A percentile compares a stretch with the other conserved stretches of the same genome.
Conservation (phyloP, 495 filamentous ascomycete species). For the Annulohypoxylon nitens region DNA sequence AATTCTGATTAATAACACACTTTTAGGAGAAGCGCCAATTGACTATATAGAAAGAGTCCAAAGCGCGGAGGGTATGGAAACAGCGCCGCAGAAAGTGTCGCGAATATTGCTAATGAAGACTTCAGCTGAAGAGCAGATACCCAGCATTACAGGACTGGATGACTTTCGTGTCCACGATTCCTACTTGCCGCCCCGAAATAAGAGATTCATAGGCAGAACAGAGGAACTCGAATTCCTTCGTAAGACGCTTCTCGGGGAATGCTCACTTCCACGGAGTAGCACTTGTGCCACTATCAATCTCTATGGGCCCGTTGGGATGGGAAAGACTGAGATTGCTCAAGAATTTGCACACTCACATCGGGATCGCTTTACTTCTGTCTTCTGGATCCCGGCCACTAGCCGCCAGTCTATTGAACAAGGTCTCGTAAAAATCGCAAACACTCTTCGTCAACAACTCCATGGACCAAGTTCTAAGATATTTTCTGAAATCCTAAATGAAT, state of each 20-base stretch:
- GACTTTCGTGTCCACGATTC: background rate
- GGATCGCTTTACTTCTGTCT: constrained; percentile 10
- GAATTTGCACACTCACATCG: constrained; percentile 1
- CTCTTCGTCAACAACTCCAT: background rate
- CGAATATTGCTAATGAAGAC: background rate
- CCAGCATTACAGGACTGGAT: background rate
- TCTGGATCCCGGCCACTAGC: constrained; percentile 4
- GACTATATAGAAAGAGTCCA: constrained; percentile 2
- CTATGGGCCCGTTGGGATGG: constrained; percentile 1
- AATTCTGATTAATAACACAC: background rate
- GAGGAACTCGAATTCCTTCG: constrained; percentile 11
- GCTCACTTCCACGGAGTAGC: background rate
- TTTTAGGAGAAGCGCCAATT: background rate
- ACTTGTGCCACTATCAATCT: constrained; percentile 12
- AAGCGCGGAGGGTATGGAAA: background rate
- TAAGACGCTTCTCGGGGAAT: constrained; percentile 2
- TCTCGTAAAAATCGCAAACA: constrained; percentile 5
- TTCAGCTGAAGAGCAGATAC: background rate
- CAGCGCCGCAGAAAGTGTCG: background rate
- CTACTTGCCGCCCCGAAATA: background rate
- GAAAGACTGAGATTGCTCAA: constrained; percentile 9
- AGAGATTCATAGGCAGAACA: background rate
- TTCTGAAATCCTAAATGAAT: background rate
- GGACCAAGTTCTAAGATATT: background rate
- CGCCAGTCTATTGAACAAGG: constrained; percentile 7